Conservation (phyloP, 192 early-diverging fungal species). For the Backusella australiensis region DNA sequence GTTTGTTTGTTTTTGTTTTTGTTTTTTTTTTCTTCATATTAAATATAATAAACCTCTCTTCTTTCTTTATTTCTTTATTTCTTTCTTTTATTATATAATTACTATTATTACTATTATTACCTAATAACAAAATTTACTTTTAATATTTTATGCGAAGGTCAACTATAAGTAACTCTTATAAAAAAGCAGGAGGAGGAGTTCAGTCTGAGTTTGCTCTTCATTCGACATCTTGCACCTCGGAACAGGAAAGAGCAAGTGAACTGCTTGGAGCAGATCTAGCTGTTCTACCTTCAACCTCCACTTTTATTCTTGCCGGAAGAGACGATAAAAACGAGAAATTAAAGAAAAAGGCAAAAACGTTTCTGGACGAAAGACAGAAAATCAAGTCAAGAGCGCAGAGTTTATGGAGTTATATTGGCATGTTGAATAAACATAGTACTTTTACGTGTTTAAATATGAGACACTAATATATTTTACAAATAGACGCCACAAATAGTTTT, state of each 20-base stretch:
- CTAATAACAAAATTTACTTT: neutral
- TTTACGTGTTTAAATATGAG: neutral
- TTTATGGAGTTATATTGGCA: conserved; percentile 73
- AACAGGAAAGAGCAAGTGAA: neutral
- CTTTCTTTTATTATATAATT: neutral
- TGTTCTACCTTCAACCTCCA: conserved; percentile 21
- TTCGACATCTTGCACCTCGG: neutral
- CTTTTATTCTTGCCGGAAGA: conserved; percentile 18
- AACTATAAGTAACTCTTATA: neutral
- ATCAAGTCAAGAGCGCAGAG: conserved; percentile 62
- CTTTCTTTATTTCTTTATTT: neutral
- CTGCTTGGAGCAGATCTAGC: neutral
- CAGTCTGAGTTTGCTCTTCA: conserved; percentile 1
- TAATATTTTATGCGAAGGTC: conserved; percentile 8
- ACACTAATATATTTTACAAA: neutral
- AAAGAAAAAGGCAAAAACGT: conserved; percentile 68
- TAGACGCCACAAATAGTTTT: conserved; percentile 65
- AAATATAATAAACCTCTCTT: neutral
- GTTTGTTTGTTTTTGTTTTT: neutral
- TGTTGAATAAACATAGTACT: neutral
- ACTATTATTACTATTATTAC: neutral
- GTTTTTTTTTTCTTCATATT: neutral
- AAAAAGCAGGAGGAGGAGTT: neutral
- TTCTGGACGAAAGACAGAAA: conserved; percentile 79
- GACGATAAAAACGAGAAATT: conserved; percentile 68